Evolutionary conservation across 345 rosid genomes (phyloP), one percentile per base, ranked within the genome.

Genomic region (Linum lewisii): DNA sequence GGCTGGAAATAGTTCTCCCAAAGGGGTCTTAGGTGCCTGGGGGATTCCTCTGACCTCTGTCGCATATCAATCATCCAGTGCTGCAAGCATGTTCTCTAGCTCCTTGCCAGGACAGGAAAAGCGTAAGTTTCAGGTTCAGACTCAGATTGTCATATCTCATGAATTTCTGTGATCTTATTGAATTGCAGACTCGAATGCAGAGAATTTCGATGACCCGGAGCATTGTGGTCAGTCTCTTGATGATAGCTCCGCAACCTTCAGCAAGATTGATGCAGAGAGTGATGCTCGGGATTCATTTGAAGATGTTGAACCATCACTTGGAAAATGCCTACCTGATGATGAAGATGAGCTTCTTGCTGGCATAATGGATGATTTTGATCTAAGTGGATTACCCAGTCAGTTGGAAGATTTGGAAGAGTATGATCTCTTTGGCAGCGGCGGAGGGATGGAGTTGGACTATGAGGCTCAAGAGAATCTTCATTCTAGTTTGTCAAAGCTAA

Each of bases 381-480:
- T 84, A 9, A 77, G 72, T 63, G 60, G 81, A 22, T 63, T 84
- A 72, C 90, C 88, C 42, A 66, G 58, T 69, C 67, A 80, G 16
- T 42, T 83, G 53, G 93, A 81, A 66, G 95, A 84, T 65, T 65
- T 80, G 65, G 90, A 84, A 61, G 94, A 84, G n/a, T 76, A 67
- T 72, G 87, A 86, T 71, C 61, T 86, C 38, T 86, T 86, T 36
- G 82, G 82, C 22, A 80, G 90, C 25, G 82, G 90, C 53, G 95
- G 95, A 21, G 95, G 90, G 52, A 71, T 86, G 86, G 95, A 86
- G 57, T 61, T 86, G 53, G 95, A 86, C 66, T 54, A 57, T 25
- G 79, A 80, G 24, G 64, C 60, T 38, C 79, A 75, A 21, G 95
- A 82, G 63, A 75, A 64, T 69, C 57, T 77, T 74, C 68, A 72